A percentile compares a stretch with the other conserved stretches of the same genome.
Evolutionary conservation across 768 basidiomycete species (phyloP).

Genomic region (Lactarius quietus): DNA sequence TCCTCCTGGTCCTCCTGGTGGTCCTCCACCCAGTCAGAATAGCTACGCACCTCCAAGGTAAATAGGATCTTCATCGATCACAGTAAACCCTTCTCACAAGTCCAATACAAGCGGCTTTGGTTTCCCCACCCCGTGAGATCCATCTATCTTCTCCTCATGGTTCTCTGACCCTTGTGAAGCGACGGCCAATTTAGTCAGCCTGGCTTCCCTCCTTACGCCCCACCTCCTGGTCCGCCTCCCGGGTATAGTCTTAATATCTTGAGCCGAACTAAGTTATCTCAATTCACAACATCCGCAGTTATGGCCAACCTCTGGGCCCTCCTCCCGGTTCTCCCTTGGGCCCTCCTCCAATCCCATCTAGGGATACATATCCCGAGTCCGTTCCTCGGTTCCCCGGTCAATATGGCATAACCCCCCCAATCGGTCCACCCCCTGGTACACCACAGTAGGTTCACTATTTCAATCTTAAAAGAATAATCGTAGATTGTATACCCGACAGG

Average conservation of each 20-base stretch:
- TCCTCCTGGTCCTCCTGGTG: slow-evolving; percentile 16
- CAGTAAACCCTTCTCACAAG: background rate
- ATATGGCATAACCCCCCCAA: slow-evolving; percentile 8
- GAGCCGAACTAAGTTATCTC: background rate
- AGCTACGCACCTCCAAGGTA: slow-evolving; percentile 12
- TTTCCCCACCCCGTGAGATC: slow-evolving; percentile 23
- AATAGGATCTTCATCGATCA: background rate
- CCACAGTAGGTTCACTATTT: slow-evolving; percentile 21
- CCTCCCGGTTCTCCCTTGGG: slow-evolving; percentile 23
- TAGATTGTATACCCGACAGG: slow-evolving; percentile 1
- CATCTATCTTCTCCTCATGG: background rate
- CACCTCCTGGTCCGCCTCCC: slow-evolving; percentile 28
- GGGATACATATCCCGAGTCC: slow-evolving; percentile 24
- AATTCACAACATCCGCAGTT: background rate
- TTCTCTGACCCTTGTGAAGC: slow-evolving; percentile 2
- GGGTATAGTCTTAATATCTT: slow-evolving; percentile 22
- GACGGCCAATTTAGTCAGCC: slow-evolving; percentile 10
- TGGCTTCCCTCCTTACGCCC: slow-evolving; percentile 27
- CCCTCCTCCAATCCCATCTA: slow-evolving; percentile 15
- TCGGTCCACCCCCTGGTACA: slow-evolving; percentile 22
- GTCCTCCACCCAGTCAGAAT: slow-evolving; percentile 7
- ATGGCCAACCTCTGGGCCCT: background rate
- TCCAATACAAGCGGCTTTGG: background rate
- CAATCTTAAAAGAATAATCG: background rate
- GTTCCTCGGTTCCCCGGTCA: slow-evolving; percentile 9